These are phyloP conservation scores for Penicillium cosmopolitanum DNA, from an alignment of 495 filamentous ascomycete species.

Conservation along the genomic window DNA sequence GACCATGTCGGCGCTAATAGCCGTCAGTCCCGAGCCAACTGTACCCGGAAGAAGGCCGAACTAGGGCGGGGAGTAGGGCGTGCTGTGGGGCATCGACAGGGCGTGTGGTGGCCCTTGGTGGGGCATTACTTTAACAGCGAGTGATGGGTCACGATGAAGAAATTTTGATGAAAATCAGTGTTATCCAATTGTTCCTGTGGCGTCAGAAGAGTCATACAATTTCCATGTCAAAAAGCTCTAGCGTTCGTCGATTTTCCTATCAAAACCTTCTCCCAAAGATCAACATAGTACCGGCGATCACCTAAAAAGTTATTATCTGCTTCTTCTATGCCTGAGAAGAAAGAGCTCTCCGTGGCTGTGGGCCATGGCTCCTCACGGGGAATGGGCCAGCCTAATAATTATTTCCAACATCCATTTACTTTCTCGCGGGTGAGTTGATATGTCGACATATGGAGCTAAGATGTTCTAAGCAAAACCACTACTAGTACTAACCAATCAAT, in stretches of 20 bases:
- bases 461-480: too few species aligned
- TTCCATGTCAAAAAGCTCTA: not conserved
- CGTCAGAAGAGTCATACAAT: not conserved
- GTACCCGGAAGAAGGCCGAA: slow-evolving; percentile 5
- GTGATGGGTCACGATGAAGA: slow-evolving; percentile 5
- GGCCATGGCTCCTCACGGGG: not conserved
- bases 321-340: slow-evolving; percentile 6
- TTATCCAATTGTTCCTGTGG: not conserved
- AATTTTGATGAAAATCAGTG: slow-evolving; percentile 3
- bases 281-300: not conserved
- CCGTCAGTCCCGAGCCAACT: not conserved
- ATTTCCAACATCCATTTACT: slow-evolving; percentile 4
- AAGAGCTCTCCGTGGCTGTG: not conserved
- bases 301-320: not conserved
- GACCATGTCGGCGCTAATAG: not conserved
- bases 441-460: not conserved
- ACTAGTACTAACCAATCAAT: not conserved
- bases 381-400: not conserved
- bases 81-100: not conserved
- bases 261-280: not conserved
- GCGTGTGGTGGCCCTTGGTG: not conserved
- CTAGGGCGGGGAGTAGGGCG: slow-evolving; percentile 5
- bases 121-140: slow-evolving; percentile 4
- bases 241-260: not conserved
- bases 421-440: not conserved